These are phyloP conservation scores for Penicillium brevicompactum DNA, from an alignment of 2,329 filamentous ascomycete species.

Conservation along the genomic window DNA sequence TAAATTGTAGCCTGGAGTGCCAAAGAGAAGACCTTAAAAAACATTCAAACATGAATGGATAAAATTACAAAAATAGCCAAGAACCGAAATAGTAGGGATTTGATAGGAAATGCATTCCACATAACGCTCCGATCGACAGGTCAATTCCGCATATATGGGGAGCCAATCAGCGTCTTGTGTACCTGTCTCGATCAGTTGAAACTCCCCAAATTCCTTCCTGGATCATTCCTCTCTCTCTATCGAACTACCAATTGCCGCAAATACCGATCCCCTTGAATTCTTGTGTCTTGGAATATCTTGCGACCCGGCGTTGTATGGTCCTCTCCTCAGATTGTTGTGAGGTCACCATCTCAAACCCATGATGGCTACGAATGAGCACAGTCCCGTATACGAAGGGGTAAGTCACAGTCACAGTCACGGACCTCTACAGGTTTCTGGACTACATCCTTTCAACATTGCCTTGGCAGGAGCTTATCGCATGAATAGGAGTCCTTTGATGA, in stretches of 20 bases:
- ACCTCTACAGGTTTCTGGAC: not conserved
- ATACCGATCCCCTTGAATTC: slow-evolving; percentile 1
- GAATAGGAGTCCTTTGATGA: slow-evolving; percentile 79
- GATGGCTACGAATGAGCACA: slow-evolving; percentile 43
- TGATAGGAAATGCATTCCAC: slow-evolving; percentile 12
- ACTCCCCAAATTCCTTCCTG: slow-evolving; percentile 21
- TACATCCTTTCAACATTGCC: slow-evolving; percentile 6
- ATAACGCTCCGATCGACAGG: slow-evolving; percentile 19
- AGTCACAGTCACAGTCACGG: slow-evolving; percentile 12
- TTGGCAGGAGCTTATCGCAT: slow-evolving; percentile 10
- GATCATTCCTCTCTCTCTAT: slow-evolving; percentile 1
- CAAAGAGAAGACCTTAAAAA: no score
- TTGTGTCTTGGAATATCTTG: slow-evolving; percentile 3
- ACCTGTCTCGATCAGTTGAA: slow-evolving; percentile 22
- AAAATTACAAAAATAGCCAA: not conserved
- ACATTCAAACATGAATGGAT: no score
- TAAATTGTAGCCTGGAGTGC: not conserved
- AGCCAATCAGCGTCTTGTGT: slow-evolving; percentile 24
- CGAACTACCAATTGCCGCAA: not conserved
- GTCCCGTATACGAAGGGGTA: slow-evolving; percentile 48
- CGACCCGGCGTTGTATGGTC: slow-evolving; percentile 20
- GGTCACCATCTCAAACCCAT: slow-evolving; percentile 28
- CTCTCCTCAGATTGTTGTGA: slow-evolving; percentile 18
- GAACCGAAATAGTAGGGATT: not conserved
- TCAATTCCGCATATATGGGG: slow-evolving; percentile 12